Percentiles rank a stretch among this genome's conserved stretches.
These are phyloP conservation scores for Nigrograna mackinnonii DNA, from an alignment of 2,329 filamentous ascomycete genomes.

Conservation along the genomic window DNA sequence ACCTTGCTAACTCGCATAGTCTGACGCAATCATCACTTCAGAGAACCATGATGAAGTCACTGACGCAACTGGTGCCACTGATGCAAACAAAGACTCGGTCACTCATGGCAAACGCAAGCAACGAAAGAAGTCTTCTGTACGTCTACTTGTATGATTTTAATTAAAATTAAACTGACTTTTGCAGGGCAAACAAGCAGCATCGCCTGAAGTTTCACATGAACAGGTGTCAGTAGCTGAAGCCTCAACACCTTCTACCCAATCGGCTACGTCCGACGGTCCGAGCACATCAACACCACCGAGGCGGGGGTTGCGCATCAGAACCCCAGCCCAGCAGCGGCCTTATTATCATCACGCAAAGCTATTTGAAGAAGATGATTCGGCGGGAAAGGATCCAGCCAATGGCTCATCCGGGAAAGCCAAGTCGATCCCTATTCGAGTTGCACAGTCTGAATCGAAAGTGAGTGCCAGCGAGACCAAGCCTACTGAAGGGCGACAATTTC, in stretches of 20 bases:
- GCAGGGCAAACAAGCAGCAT: slow-evolving; percentile 20
- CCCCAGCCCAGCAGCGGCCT: slow-evolving; percentile 37
- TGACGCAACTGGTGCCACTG: too few relatives aligned
- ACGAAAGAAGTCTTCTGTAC: slow-evolving; percentile 33
- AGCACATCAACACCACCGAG: slow-evolving; percentile 23
- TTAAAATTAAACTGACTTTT: slow-evolving; percentile 4
- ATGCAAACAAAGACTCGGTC: too few relatives aligned
- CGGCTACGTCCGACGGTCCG: slow-evolving; percentile 24
- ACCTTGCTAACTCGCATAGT: slow-evolving; percentile 1
- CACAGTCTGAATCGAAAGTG: too few relatives aligned
- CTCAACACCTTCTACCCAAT: slow-evolving; percentile 7
- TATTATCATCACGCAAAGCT: slow-evolving; percentile 37
- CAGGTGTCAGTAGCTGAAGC: slow-evolving; percentile 1
- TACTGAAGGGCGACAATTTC: too few relatives aligned
- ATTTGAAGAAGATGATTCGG: slow-evolving; percentile 25
- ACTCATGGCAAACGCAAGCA: slow-evolving; percentile 24
- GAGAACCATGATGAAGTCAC: too few relatives aligned
- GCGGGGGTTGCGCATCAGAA: slow-evolving; percentile 35
- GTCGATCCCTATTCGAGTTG: too few relatives aligned
- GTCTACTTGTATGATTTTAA: slow-evolving; percentile 7
- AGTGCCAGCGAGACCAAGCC: too few relatives aligned
- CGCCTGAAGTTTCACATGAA: neutral
- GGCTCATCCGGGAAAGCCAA: too few relatives aligned
- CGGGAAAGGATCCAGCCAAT: slow-evolving; percentile 1
- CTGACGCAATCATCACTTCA: neutral